Evolutionary conservation across 495 filamentous ascomycete species (phyloP).

Genomic region (Penicillium arizonense): DNA sequence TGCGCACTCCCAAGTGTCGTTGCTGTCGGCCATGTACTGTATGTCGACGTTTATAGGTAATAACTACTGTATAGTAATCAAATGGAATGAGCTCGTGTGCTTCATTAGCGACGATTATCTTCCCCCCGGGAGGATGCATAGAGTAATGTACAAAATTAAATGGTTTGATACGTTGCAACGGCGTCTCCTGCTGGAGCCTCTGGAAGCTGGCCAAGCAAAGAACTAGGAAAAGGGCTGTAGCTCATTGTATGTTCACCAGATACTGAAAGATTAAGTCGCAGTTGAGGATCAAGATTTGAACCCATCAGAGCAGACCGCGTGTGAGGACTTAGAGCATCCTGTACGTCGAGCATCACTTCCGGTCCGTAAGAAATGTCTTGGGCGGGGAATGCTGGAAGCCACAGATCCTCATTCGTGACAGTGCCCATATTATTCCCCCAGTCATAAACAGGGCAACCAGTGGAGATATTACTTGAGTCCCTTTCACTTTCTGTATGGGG

Average conservation of each 20-base stretch:
- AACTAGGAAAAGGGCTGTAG: background rate
- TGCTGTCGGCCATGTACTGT: no score
- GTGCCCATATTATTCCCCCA: background rate
- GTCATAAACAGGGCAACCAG: background rate
- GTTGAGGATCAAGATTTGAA: conserved; percentile 11
- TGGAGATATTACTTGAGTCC: background rate
- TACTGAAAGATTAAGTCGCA: conserved; percentile 7
- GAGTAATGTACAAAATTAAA: background rate
- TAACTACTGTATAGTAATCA: background rate
- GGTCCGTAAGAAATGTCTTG: conserved; percentile 10
- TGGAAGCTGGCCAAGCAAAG: background rate
- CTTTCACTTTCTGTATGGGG: background rate
- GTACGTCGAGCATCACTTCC: conserved; percentile 4
- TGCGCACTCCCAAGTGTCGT: no score
- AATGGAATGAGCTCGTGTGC: background rate
- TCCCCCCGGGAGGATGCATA: background rate
- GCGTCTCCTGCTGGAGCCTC: background rate
- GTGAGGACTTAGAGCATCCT: conserved; percentile 5
- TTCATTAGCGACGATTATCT: background rate
- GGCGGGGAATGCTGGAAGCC: conserved; percentile 14
- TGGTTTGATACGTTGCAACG: background rate
- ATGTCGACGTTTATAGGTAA: no score
- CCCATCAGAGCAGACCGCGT: conserved; percentile 8
- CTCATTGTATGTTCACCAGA: background rate
- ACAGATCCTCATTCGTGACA: background rate